Conservation (phyloP, 331 rosid species). For the Quercus lobata region DNA sequence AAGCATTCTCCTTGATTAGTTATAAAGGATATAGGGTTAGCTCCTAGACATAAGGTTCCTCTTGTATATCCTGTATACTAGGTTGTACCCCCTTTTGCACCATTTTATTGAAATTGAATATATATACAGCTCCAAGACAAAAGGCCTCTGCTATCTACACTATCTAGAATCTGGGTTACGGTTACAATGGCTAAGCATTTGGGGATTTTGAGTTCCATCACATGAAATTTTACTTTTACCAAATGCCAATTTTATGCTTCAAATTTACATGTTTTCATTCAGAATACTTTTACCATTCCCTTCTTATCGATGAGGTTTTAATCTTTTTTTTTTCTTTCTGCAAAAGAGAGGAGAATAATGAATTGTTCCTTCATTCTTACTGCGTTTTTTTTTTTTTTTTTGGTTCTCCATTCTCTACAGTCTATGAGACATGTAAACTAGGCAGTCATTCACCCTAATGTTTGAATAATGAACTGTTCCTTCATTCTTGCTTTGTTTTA, state of each 20-base stretch:
- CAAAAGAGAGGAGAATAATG: not conserved
- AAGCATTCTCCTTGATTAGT: not conserved
- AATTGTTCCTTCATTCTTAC: slow-evolving; percentile 13
- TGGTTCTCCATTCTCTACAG: slow-evolving; percentile 28
- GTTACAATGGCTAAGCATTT: not conserved
- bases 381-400: not conserved
- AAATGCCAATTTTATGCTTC: not conserved
- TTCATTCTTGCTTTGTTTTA: not conserved
- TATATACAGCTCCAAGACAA: not conserved
- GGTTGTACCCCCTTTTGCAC: too few species aligned
- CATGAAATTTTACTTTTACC: not conserved
- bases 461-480: slow-evolving; percentile 4
- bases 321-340: not conserved
- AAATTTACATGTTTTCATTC: not conserved
- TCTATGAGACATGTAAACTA: slow-evolving; percentile 93
- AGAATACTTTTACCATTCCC: slow-evolving; percentile 8
- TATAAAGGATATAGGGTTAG: not conserved
- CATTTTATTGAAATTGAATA: too few species aligned
- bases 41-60: not conserved
- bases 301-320: not conserved
- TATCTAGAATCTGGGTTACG: not conserved
- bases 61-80: too few species aligned
- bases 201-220: not conserved
- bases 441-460: slow-evolving; percentile 87
- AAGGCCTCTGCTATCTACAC: not conserved